These are phyloP conservation scores for Solioccasus polychromus DNA, from an alignment of 768 basidiomycete genomes.

Conservation along the genomic window DNA sequence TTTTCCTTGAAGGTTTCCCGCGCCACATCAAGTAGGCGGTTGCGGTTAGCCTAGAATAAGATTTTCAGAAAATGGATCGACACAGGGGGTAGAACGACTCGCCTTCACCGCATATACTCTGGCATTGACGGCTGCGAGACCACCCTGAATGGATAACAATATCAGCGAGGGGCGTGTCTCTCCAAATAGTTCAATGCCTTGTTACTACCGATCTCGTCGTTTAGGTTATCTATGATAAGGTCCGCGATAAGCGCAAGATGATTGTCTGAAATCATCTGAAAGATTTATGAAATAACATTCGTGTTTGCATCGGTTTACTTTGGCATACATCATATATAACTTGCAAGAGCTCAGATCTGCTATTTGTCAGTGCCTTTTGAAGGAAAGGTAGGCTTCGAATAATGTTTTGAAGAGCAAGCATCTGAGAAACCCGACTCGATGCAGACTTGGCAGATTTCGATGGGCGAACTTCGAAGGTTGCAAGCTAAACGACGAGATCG, in stretches of 20 bases:
- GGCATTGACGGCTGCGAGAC: slow-evolving; percentile 70
- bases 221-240: slow-evolving; percentile 60
- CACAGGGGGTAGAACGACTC: background rate
- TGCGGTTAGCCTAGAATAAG: slow-evolving; percentile 59
- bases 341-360: slow-evolving; percentile 55
- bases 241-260: slow-evolving; percentile 61
- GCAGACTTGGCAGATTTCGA: slow-evolving; percentile 59
- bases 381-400: slow-evolving; percentile 67
- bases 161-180: background rate
- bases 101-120: slow-evolving; percentile 89
- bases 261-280: slow-evolving; percentile 72
- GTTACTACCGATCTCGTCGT: slow-evolving; percentile 60
- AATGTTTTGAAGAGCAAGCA: slow-evolving; percentile 74
- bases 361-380: slow-evolving; percentile 56
- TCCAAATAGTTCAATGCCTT: slow-evolving; percentile 46
- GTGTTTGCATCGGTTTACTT: background rate
- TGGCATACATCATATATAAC: slow-evolving; percentile 57
- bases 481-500: slow-evolving; percentile 47
- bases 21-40: slow-evolving; percentile 88
- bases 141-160: slow-evolving; percentile 43
- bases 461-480: slow-evolving; percentile 56
- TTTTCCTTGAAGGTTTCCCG: slow-evolving; percentile 95
- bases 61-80: background rate
- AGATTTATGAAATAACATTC: background rate
- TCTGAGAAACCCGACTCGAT: slow-evolving; percentile 66